A percentile compares a stretch with the other conserved stretches of the same genome.
Conservation (phyloP, 1,139 yeast genomes). For the Suzukiozyma palmioleophila region DNA sequence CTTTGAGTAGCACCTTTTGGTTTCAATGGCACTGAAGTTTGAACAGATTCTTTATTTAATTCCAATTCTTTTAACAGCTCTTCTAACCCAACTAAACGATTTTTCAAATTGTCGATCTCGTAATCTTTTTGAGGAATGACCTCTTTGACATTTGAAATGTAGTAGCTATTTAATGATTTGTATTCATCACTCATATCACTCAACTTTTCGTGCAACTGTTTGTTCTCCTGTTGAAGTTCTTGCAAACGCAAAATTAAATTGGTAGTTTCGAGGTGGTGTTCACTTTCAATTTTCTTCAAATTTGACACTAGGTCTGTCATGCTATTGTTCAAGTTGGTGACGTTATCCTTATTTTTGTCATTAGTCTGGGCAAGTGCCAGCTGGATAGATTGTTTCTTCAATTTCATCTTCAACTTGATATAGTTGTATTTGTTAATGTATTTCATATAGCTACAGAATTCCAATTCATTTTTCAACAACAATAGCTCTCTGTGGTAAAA, state of each 20-base stretch:
- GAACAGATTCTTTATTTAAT: constrained; percentile 3
- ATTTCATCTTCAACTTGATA: constrained; percentile 27
- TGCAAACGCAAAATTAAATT: constrained; percentile 9
- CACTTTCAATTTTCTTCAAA: constrained; percentile 10
- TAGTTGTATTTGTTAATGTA: constrained; percentile 47
- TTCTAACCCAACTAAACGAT: constrained; percentile 12
- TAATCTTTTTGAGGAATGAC: constrained; percentile 21
- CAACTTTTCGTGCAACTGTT: constrained; percentile 6
- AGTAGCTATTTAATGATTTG: constrained; percentile 17
- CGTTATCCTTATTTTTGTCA: constrained; percentile 6
- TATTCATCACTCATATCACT: constrained; percentile 16
- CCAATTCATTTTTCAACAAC: constrained; percentile 57
- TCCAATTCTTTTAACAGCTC: constrained; percentile 6
- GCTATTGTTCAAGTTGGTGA: constrained; percentile 5
- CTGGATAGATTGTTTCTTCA: constrained; percentile 17
- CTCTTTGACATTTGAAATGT: constrained; percentile 11
- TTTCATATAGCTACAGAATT: constrained; percentile 54
- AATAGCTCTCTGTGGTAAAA: constrained; percentile 58
- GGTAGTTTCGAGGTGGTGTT: constrained; percentile 7
- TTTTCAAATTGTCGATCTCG: constrained; percentile 18
- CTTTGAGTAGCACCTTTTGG: background rate
- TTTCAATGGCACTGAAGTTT: background rate
- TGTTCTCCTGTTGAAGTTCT: constrained; percentile 16
- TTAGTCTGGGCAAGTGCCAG: constrained; percentile 13
- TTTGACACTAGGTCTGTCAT: constrained; percentile 12